These are phyloP conservation scores for Nemophila menziesii DNA, from an alignment of 257 asterid species.

Conservation along the genomic window DNA sequence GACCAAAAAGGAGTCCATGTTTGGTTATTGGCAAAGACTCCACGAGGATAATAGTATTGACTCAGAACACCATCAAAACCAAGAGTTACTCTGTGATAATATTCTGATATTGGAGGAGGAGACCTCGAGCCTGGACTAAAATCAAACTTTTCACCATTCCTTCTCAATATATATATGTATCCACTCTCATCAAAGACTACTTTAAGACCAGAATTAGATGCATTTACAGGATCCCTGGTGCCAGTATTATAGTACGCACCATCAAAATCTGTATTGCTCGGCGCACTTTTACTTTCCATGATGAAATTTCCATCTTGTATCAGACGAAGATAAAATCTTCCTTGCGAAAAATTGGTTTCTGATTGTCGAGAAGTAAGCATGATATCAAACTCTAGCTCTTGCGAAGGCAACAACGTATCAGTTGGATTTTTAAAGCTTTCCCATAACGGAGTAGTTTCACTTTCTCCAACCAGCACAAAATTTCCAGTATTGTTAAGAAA, in stretches of 20 bases:
- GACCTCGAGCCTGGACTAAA: neutral
- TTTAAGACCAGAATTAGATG: constrained; percentile 21
- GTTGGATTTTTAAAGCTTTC: constrained; percentile 30
- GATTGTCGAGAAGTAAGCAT: constrained; percentile 11
- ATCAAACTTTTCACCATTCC: constrained; percentile 4
- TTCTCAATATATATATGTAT: constrained; percentile 12
- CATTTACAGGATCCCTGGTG: constrained; percentile 7
- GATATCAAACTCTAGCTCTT: constrained; percentile 6
- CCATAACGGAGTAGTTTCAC: constrained; percentile 27
- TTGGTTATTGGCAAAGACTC: constrained; percentile 6
- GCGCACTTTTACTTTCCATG: constrained; percentile 18
- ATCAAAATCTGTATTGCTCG: constrained; percentile 17
- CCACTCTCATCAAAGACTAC: constrained; percentile 25
- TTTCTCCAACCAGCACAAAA: constrained; percentile 19
- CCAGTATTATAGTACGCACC: constrained; percentile 24
- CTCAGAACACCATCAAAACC: constrained; percentile 34
- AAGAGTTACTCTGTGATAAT: constrained; percentile 30
- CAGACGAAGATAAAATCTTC: constrained; percentile 41
- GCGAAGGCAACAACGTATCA: constrained; percentile 29
- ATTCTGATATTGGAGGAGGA: neutral
- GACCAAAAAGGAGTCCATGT: constrained; percentile 21
- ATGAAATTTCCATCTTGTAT: constrained; percentile 19
- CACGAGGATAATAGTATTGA: constrained; percentile 35
- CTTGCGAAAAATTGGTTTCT: constrained; percentile 19
- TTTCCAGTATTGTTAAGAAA: constrained; percentile 45